Conservation (phyloP, 2,329 filamentous ascomycete genomes). For the Apiospora koreana region DNA sequence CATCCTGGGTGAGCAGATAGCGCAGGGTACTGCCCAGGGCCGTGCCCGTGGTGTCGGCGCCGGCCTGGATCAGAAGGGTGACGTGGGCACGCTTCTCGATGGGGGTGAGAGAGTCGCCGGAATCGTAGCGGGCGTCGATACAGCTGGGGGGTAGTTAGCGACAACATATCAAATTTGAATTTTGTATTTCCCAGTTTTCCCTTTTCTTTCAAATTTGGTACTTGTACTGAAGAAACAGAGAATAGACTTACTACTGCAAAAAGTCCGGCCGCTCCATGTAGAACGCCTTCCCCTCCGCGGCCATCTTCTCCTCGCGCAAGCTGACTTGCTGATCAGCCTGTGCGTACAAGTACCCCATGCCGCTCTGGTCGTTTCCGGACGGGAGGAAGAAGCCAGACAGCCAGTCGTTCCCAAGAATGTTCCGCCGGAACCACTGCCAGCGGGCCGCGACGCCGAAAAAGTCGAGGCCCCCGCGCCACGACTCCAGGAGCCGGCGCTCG, state of each 20-base stretch:
- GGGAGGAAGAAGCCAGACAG: slow-evolving; percentile 31
- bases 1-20: neutral
- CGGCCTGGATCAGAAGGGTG: slow-evolving; percentile 15
- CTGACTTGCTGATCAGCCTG: slow-evolving; percentile 35
- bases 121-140: slow-evolving; percentile 32
- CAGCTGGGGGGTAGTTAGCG: neutral
- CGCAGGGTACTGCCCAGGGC: slow-evolving; percentile 13
- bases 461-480: slow-evolving; percentile 36
- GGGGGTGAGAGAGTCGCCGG: slow-evolving; percentile 26
- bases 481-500: slow-evolving; percentile 35
- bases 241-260: slow-evolving; percentile 31
- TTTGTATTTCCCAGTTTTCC: neutral
- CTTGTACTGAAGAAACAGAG: neutral
- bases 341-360: slow-evolving; percentile 39
- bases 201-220: neutral
- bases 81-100: slow-evolving; percentile 30
- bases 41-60: slow-evolving; percentile 15
- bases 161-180: neutral
- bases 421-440: slow-evolving; percentile 34
- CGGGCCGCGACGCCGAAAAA: slow-evolving; percentile 39
- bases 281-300: slow-evolving; percentile 15
- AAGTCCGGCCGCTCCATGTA: slow-evolving; percentile 29
- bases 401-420: slow-evolving; percentile 28
- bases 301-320: slow-evolving; percentile 25
- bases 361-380: slow-evolving; percentile 26